Evolutionary conservation across 2,329 filamentous ascomycete genomes (phyloP).

Genomic region (Alternaria alternata): DNA sequence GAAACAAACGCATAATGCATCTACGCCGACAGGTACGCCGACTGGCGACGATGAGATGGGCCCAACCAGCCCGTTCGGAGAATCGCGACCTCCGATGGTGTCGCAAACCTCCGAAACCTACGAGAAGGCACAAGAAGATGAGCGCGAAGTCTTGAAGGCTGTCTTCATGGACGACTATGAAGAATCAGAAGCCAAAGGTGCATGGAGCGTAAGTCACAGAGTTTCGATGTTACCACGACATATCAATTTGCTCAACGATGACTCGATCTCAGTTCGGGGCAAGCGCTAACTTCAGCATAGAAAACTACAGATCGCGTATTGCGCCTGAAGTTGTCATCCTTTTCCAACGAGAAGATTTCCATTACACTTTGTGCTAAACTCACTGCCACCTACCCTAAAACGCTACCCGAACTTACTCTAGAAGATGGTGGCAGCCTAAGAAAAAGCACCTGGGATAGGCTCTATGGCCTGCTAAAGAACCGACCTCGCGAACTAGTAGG

Average conservation of each 20-base stretch:
- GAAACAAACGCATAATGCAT: conserved; percentile 44
- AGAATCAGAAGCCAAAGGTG: conserved; percentile 73
- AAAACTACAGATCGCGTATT: conserved; percentile 83
- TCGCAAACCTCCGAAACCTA: conserved; percentile 67
- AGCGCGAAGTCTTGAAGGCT: conserved; percentile 82
- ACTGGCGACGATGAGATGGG: conserved; percentile 29
- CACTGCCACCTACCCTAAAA: conserved; percentile 90
- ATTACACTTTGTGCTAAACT: conserved; percentile 80
- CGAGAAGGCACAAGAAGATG: conserved; percentile 84
- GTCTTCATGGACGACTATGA: conserved; percentile 92
- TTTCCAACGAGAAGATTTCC: conserved; percentile 74
- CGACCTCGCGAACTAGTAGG: conserved; percentile 71
- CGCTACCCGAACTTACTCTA: conserved; percentile 74
- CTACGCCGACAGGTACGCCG: conserved; percentile 27
- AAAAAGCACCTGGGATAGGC: conserved; percentile 74
- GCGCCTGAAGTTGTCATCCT: conserved; percentile 78
- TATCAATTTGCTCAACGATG: not conserved
- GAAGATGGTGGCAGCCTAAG: conserved; percentile 71
- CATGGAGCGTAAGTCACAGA: conserved; percentile 77
- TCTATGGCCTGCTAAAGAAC: conserved; percentile 73
- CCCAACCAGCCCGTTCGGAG: conserved; percentile 35
- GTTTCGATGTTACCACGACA: not conserved
- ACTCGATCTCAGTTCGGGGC: not conserved
- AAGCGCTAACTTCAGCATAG: conserved; percentile 49
- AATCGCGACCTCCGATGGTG: conserved; percentile 41